Base-by-base conservation (phyloP, 2,329 filamentous ascomycete species). In the Beauveria brongniartii region DNA sequence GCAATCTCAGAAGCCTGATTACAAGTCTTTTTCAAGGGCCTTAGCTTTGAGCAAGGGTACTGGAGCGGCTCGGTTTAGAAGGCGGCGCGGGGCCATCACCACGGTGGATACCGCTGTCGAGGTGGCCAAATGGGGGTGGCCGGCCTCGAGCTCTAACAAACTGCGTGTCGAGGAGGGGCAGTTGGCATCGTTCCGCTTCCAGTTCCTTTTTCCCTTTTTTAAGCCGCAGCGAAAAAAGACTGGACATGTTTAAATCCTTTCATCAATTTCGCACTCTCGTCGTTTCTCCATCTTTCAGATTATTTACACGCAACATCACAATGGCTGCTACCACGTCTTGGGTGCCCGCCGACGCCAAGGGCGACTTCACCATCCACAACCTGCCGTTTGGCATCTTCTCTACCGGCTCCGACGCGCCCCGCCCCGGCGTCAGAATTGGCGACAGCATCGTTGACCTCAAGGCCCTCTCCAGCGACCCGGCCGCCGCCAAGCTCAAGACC, bases 311-410 rank as follows among this genome's bases (percentile, higher is more conserved):
- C 47, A 59, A n/a, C 34, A 43, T 61, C 59, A 57, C 53, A 61
- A 61, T 61, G 59, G 47, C 53, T 47, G 37, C 43, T 46, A 50
- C 53, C 20, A 60, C 52, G 26, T 46, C 65, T 3, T 64, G 62
- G 62, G 56, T 64, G n/a, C 55, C 62, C 16, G 60, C 61, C 40
- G 63, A 63, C 47, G 60, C 52, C 53, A 48, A 47, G 50, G 62
- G 62, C 56, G 62, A 73, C 66, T 91, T 91, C 74, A 89, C 87
- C 12, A 75, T 91, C 58, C 81, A 83, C 64, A 91, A 91, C 70
- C 85, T 91, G 62, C 88, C 88, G 1, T 91, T 91, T 68, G 88
- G 88, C 63, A 84, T 91, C 73, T 88, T 91, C 69, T 86, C 82
- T 46, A 86, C 84, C 1, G 65, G 77, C 10, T 71, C 76, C 2